phyloP scores from a whole-genome alignment of 495 filamentous ascomycete genomes.

The Aspergillus conjunctus region DNA sequence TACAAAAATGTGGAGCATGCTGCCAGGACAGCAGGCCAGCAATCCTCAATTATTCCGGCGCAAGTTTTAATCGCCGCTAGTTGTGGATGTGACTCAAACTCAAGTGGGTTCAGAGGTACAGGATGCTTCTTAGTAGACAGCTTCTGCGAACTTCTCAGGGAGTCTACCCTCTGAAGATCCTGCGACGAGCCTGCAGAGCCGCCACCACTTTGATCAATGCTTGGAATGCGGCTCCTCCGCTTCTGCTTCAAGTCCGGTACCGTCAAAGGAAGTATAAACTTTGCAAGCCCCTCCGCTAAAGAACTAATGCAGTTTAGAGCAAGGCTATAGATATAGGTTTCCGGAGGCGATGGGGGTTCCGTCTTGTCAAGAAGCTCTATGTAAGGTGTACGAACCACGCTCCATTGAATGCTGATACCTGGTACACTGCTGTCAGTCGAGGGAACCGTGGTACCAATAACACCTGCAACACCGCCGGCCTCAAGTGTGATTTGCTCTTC shows the following conservation, averaged over 20 bases:
- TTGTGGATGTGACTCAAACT: conserved; percentile 68
- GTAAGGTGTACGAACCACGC: conserved; percentile 81
- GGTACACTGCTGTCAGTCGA: conserved; percentile 61
- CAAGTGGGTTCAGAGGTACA: conserved; percentile 79
- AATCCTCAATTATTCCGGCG: conserved; percentile 80
- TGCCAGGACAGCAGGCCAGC: conserved; percentile 94
- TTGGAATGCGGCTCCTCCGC: conserved; percentile 51
- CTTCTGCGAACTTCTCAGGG: conserved; percentile 33
- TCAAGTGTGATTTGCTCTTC: conserved; percentile 86
- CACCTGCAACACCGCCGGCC: conserved; percentile 82
- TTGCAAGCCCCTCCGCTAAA: conserved; percentile 88
- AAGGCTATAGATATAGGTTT: conserved; percentile 91
- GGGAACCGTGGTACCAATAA: conserved; percentile 76
- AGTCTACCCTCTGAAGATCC: conserved; percentile 42
- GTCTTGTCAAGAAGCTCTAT: conserved; percentile 93
- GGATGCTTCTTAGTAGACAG: conserved; percentile 56
- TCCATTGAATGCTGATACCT: conserved; percentile 90
- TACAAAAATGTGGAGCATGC: conserved; percentile 93
- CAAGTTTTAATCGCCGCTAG: conserved; percentile 71
- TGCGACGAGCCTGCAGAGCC: conserved; percentile 45
- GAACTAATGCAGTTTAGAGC: conserved; percentile 84
- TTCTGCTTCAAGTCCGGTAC: conserved; percentile 61
- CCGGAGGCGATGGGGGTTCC: conserved; percentile 78
- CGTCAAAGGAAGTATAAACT: conserved; percentile 87
- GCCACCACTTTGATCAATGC: conserved; percentile 35